Percentiles rank a stretch among this genome's conserved stretches.
phyloP scores from a whole-genome alignment of 352 stramenopile genomes.

The Pythium graminicola region DNA sequence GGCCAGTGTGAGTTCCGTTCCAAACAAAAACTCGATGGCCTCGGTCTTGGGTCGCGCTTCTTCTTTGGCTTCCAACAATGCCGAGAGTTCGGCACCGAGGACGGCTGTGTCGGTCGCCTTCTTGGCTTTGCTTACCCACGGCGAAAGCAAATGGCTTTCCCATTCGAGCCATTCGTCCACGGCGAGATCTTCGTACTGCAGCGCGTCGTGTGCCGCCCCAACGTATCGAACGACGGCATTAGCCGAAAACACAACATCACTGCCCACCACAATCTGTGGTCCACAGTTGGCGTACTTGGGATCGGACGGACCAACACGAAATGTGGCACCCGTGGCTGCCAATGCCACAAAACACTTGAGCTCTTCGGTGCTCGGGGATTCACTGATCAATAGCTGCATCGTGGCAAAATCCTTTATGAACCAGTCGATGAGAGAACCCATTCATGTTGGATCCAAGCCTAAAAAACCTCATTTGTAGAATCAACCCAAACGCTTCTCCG shows the following conservation, averaged over 20 bases:
- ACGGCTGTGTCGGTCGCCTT: slow-evolving; percentile 28
- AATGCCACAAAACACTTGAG: slow-evolving; percentile 80
- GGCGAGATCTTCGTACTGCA: slow-evolving; percentile 64
- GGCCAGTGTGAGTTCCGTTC: slow-evolving; percentile 51
- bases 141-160: slow-evolving; percentile 59
- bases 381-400: slow-evolving; percentile 68
- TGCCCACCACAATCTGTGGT: slow-evolving; percentile 43
- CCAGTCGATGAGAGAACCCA: slow-evolving; percentile 9
- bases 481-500: slow-evolving; percentile 13
- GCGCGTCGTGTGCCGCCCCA: slow-evolving; percentile 27
- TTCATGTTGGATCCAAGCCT: background rate
- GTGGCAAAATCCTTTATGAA: too few species aligned
- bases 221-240: slow-evolving; percentile 78
- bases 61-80: slow-evolving; percentile 56
- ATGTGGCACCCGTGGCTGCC: slow-evolving; percentile 37
- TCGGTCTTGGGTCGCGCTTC: slow-evolving; percentile 38
- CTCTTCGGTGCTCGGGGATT: slow-evolving; percentile 54
- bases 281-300: slow-evolving; percentile 52
- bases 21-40: slow-evolving; percentile 58
- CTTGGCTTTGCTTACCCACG: slow-evolving; percentile 51
- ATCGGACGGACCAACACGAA: slow-evolving; percentile 44
- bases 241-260: slow-evolving; percentile 59
- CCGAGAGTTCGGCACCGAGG: slow-evolving; percentile 30
- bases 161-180: slow-evolving; percentile 83
- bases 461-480: slow-evolving; percentile 21